Evolutionary conservation across 2,329 filamentous ascomycete genomes (phyloP), one percentile per base, ranked within the genome.

Genomic region (Coleophoma cylindrospora): DNA sequence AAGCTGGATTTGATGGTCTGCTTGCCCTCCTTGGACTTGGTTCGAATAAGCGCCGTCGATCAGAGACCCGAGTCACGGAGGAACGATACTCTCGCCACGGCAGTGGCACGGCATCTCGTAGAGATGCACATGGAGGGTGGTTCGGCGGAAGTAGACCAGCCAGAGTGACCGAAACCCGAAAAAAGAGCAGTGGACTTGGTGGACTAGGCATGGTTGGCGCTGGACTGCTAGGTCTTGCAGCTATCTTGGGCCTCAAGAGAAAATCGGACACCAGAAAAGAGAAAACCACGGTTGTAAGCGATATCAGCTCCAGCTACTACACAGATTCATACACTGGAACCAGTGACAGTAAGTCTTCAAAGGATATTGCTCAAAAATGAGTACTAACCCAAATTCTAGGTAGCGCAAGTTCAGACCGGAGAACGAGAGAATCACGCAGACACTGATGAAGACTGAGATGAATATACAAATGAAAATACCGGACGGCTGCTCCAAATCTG

Each of bases 1-100:
- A 78, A 56, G 80, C 80, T 13, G 70, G 84, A 40, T 86, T 82
- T 76, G 74, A 80, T 55, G 76, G 73, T 33, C 60, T 83, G 38
- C 66, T 81, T 45, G 79, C 77, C 45, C 66, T 87, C 57, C 80
- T 89, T 56, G 84, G 84, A 33, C 63, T 82, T 40, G 76, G 81
- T 11, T 73, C 72, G 58, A 73, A 73, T 57, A 75, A 74, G 61
- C 69, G 68, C 48, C 69, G 69, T 32, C 66, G 74, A 2, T 49
- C 55, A 82, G 54, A 69, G 72, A 43, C 77, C 84, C 59, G 81
- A 86, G 71, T 83, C 49, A 73, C 78, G 59, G 83, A 87, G 63
- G 83, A 87, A 64, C 79, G 79, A 41, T 81, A 79, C 65, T 77
- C 74, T 12, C 66, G 69, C 57, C 77, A 81, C 54, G 76, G 81